Percentiles rank a stretch among this genome's conserved stretches.
phyloP scores from a whole-genome alignment of 75 land plant species.

The Sequoia sempervirens region DNA sequence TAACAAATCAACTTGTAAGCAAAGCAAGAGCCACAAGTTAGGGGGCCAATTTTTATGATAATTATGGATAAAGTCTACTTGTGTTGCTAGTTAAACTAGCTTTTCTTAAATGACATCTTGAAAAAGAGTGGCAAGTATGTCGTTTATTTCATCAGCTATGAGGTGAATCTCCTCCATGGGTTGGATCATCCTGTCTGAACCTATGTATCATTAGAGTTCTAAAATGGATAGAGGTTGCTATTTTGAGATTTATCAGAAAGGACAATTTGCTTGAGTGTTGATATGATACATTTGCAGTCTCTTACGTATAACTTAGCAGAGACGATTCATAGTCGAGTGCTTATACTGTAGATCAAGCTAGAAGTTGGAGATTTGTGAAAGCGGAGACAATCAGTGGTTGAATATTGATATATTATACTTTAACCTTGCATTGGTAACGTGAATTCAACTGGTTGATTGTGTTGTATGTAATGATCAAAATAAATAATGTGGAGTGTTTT shows the following conservation, averaged over 20 bases:
- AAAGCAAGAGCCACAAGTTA: neutral
- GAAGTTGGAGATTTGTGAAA: neutral
- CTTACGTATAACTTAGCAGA: neutral
- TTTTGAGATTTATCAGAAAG: neutral
- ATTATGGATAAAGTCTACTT: neutral
- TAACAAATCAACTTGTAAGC: neutral
- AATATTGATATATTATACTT: neutral
- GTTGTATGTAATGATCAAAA: neutral
- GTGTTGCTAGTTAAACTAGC: neutral
- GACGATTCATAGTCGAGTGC: neutral
- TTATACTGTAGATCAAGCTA: neutral
- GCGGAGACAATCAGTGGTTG: neutral
- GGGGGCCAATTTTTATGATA: neutral
- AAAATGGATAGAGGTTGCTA: neutral
- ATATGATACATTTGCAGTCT: neutral
- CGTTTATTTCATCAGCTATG: neutral
- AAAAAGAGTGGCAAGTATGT: neutral
- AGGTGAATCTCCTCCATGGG: neutral
- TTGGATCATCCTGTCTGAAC: neutral
- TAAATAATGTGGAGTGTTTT: neutral
- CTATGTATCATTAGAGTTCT: neutral
- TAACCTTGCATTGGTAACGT: neutral
- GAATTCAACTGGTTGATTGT: neutral
- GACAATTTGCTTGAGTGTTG: neutral
- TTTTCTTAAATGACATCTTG: neutral